Evolutionary conservation across 768 basidiomycete genomes (phyloP).

Genomic region (Suillus cothurnatus): DNA sequence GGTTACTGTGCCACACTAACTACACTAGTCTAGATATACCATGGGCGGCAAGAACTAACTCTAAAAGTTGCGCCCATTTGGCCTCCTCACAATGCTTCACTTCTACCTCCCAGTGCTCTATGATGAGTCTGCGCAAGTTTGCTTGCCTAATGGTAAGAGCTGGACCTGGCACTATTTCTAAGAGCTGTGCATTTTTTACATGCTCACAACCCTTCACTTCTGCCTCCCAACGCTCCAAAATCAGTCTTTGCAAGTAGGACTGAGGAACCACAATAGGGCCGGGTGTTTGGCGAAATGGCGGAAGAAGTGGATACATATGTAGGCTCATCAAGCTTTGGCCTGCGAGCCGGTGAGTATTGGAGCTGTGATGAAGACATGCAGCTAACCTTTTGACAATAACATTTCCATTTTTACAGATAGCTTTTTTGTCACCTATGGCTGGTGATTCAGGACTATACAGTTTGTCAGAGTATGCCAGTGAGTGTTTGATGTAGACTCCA

Average conservation of each 20-base stretch:
- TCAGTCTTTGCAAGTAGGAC: not conserved
- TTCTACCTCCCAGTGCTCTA: not conserved
- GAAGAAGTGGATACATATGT: not conserved
- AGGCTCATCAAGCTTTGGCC: not conserved
- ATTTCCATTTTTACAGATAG: too few relatives aligned
- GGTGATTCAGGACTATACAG: too few relatives aligned
- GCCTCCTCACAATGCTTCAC: not conserved
- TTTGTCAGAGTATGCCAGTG: not conserved
- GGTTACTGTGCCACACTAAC: not conserved
- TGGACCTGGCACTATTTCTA: not conserved
- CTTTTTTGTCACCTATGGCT: too few relatives aligned
- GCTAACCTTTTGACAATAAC: too few relatives aligned
- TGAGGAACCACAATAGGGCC: not conserved
- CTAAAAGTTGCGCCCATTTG: not conserved
- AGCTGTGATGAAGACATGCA: too few relatives aligned
- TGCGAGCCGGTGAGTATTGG: not conserved
- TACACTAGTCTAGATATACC: not conserved
- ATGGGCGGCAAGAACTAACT: not conserved
- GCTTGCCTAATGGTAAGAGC: not conserved
- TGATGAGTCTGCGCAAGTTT: not conserved
- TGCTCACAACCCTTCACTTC: not conserved
- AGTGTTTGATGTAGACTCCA: not conserved
- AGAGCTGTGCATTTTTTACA: not conserved
- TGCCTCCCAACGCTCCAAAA: not conserved
- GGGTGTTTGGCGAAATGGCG: not conserved